Conservation (phyloP, 306 rosid species). For the Gastrolobium villosum region DNA sequence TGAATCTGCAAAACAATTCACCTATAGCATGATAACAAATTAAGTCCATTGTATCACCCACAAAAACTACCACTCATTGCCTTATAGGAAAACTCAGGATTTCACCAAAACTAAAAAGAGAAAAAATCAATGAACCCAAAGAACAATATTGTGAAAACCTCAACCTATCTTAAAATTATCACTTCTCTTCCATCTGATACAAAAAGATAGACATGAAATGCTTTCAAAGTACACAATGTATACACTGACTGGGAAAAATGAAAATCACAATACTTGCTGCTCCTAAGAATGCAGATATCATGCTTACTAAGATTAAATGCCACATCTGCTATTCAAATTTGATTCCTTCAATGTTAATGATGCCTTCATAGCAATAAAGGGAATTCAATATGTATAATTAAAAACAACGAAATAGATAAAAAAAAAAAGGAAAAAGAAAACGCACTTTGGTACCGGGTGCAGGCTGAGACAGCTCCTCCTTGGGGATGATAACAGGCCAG, state of each 20-base stretch:
- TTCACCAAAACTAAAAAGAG: constrained; percentile 16
- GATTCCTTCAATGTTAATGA: not conserved
- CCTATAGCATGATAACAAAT: not conserved
- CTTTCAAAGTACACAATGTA: not conserved
- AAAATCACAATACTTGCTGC: not conserved
- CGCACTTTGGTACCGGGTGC: constrained; percentile 77
- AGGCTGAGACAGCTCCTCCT: constrained; percentile 66
- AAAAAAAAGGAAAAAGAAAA: not conserved
- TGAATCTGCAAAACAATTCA: constrained; percentile 19
- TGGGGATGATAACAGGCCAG: constrained; percentile 84
- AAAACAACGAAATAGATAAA: not conserved
- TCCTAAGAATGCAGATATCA: not conserved
- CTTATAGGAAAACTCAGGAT: not conserved
- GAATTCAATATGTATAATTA: not conserved
- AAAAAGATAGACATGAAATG: not conserved
- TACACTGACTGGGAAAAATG: not conserved
- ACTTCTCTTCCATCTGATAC: constrained; percentile 10
- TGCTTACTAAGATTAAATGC: constrained; percentile 1
- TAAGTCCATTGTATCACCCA: not conserved
- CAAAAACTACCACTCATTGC: not conserved
- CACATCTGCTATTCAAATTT: not conserved
- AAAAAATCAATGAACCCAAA: not conserved
- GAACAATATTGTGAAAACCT: not conserved
- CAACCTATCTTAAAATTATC: not conserved
- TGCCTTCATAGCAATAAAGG: not conserved